Percentiles rank a stretch among this genome's conserved stretches.
Evolutionary conservation across 352 stramenopile species (phyloP).

Genomic region (Globisporangium nodosum): DNA sequence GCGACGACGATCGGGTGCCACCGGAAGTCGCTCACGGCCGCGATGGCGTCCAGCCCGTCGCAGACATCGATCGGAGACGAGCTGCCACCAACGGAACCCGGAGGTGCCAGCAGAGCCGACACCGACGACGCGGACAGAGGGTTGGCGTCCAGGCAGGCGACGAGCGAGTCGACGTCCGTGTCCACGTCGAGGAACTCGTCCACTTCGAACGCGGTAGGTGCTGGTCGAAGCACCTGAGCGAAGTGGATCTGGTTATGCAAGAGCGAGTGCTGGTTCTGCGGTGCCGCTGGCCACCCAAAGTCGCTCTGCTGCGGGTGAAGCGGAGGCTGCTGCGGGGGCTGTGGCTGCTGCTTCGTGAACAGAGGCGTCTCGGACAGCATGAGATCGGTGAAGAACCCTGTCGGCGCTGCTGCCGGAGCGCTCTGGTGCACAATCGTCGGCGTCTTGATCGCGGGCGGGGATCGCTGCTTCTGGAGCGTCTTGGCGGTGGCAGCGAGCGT

Average conservation of each 20-base stretch:
- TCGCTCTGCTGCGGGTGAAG: background rate
- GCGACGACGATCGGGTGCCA: background rate
- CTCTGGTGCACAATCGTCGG: background rate
- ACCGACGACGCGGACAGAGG: background rate
- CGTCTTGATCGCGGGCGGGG: background rate
- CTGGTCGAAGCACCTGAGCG: background rate
- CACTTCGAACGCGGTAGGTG: background rate
- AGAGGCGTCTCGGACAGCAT: conserved; percentile 9
- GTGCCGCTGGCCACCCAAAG: background rate
- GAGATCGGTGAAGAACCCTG: conserved; percentile 15
- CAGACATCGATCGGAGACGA: conserved; percentile 15
- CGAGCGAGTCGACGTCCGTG: conserved; percentile 7
- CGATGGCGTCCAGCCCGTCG: conserved; percentile 7
- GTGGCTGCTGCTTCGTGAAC: conserved; percentile 1
- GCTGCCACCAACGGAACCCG: background rate
- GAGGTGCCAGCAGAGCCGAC: background rate
- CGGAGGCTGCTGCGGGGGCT: background rate
- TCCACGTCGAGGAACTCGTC: conserved; percentile 7
- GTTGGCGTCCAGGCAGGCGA: conserved; percentile 7
- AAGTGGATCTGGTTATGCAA: background rate
- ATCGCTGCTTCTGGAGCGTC: background rate
- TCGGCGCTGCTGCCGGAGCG: background rate
- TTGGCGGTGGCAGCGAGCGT: background rate
- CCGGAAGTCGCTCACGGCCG: conserved; percentile 12
- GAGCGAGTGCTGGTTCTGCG: background rate